Evolutionary conservation across 2,329 filamentous ascomycete genomes (phyloP).

Genomic region (Colletotrichum eleusines): DNA sequence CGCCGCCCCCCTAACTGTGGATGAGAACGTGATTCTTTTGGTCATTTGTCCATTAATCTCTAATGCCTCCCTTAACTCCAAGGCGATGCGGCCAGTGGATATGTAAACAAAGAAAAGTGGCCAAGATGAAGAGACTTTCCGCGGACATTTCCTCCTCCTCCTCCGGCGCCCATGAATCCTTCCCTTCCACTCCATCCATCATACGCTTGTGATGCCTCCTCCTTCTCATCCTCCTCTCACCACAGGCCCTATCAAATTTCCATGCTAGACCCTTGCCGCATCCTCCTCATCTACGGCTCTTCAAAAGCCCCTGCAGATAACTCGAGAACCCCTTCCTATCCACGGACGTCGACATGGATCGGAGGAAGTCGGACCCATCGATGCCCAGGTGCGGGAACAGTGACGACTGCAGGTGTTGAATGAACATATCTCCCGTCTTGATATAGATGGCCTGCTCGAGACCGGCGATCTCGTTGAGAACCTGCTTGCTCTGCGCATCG

Average conservation of each 20-base stretch:
- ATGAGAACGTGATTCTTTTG: slow-evolving; percentile 37
- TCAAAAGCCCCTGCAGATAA: slow-evolving; percentile 72
- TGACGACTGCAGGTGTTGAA: slow-evolving; percentile 73
- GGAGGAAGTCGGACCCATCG: slow-evolving; percentile 70
- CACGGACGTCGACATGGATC: slow-evolving; percentile 67
- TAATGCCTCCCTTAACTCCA: slow-evolving; percentile 43
- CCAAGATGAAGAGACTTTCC: slow-evolving; percentile 35
- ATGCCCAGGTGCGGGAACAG: slow-evolving; percentile 76
- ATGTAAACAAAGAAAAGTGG: slow-evolving; percentile 43
- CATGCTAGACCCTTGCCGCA: background rate
- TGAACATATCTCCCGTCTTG: slow-evolving; percentile 88
- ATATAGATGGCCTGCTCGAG: slow-evolving; percentile 91
- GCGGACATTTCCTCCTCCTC: slow-evolving; percentile 4
- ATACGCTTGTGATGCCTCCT: slow-evolving; percentile 18
- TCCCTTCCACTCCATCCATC: slow-evolving; percentile 25
- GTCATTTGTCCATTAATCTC: slow-evolving; percentile 41
- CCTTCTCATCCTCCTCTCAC: background rate
- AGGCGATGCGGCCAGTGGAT: slow-evolving; percentile 43
- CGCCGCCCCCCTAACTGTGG: background rate
- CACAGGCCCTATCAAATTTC: background rate
- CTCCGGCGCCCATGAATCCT: background rate
- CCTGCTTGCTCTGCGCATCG: slow-evolving; percentile 89
- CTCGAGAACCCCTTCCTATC: slow-evolving; percentile 73
- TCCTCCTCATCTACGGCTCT: slow-evolving; percentile 50
- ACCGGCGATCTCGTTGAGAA: slow-evolving; percentile 87